Evolutionary conservation across 148 eudicot species (phyloP), one percentile per base, ranked within the genome.

Genomic region (Limonium bicolor): DNA sequence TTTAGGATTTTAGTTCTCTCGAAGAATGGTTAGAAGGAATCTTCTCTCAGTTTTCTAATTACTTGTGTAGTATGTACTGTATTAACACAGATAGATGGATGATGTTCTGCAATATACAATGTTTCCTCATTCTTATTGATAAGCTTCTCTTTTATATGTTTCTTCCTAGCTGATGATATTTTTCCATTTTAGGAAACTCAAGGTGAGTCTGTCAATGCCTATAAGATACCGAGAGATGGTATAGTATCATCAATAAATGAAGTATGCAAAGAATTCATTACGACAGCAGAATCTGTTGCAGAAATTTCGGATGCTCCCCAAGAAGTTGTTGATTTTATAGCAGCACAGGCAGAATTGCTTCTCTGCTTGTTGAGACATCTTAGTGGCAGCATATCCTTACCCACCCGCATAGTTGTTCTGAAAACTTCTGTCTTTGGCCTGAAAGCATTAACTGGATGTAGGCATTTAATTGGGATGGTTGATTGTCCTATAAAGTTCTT

Each of bases 331-430:
- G 60, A 60, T 35, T 71, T 71, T 48, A 49, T 76, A 49, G 71
- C 66, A 28, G 68, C 78, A 32, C 90, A 85, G 68, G 66, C 61
- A 20, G 90, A 92, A 63, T 59, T 85, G 38, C 76, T 92, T 23
- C 57, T 81, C 14, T 74, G 68, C 51, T 76, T 85, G 34, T 40
- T 71, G 18, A 76, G 63, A 63, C 64, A 53, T 35, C 37, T 46
- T 13, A 35, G 55, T 18, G 64, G 50, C 27, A 50, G 36, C 43
- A 33, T 71, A 24, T 51, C 99, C 22, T 54, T 64, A 9, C 38
- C 72, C 20, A 42, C 57, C 20, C 59, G 72, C 65, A 56, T 65
- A 36, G 62, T 65, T 29, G 42, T 85, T 49, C 41, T 82, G 46
- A 75, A 66, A 67, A 74, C 74, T 28, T 76, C 78, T 8, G 64